Evolutionary conservation across 2,329 filamentous ascomycete species (phyloP), one percentile per base, ranked within the genome.

Genomic region (Gnomoniopsis sp.): DNA sequence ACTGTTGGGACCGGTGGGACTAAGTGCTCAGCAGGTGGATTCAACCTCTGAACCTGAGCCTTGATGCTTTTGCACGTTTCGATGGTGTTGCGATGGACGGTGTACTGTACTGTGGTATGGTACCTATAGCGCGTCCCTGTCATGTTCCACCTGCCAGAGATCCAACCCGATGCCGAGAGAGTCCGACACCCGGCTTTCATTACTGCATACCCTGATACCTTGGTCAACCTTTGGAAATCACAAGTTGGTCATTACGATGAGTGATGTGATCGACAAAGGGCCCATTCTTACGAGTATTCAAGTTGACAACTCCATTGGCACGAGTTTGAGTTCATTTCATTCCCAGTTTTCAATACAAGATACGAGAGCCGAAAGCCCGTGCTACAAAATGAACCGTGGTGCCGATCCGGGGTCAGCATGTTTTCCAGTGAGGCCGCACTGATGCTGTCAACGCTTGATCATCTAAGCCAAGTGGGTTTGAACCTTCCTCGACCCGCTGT

Each of bases 361-460:
- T 41, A 41, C 36, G 36, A n/a, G 36, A 19, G 43, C 11, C 8
- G 12, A 19, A 44, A 19, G 43, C 43, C n/a, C 43, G 19, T 44
- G 43, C 43, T 44, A 36, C 50, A 26, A 4, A 19, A 26, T 19
- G 41, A 26, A 33, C 23, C 36, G 44, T 44, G 51, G 43, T 22
- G n/a, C 36, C 38, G 19, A 52, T 30, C 48, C 48, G 44, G 33
- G 53, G 57, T 41, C 52, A 52, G 47, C 57, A 47, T 49, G 56
- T 38, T 59, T 38, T 56, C n/a, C 26, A 15, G 38, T 19, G 48
- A 59, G 38, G 26, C 43, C 30, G 57, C 46, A 47, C 51, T 55
- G 52, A 49, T 44, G 15, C 17, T 22, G 36, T 52, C 36, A 41
- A 22, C 36, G 14, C 23, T 26, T n/a, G 11, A 14, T 43, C 23